Evolutionary conservation across 2,329 filamentous ascomycete species (phyloP).

Genomic region (Penicillium sp.): DNA sequence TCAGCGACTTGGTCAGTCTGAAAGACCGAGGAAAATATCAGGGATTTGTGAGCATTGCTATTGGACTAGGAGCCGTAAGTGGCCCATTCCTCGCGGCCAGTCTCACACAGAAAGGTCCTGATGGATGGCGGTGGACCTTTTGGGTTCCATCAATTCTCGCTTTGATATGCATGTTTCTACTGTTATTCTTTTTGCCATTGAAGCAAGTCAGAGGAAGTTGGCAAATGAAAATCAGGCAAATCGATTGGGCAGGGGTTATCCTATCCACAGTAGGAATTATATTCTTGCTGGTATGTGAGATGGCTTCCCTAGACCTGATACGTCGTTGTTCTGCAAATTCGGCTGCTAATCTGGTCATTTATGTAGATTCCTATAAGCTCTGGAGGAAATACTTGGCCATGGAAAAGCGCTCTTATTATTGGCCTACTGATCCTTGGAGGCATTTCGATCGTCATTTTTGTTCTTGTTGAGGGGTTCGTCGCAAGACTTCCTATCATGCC

Average conservation of each 20-base stretch:
- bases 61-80: conserved; percentile 4
- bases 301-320: not conserved
- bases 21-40: conserved; percentile 13
- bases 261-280: conserved; percentile 5
- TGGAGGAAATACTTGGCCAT: conserved; percentile 8
- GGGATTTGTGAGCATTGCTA: conserved; percentile 9
- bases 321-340: not conserved
- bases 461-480: not conserved
- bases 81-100: conserved; percentile 9
- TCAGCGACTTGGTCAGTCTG: conserved; percentile 12
- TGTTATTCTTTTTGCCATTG: conserved; percentile 5
- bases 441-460: not conserved
- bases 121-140: conserved; percentile 12
- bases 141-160: conserved; percentile 13
- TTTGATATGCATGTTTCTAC: not conserved
- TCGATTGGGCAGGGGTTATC: conserved; percentile 10
- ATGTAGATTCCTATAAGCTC: conserved; percentile 11
- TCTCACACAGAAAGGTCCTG: not conserved
- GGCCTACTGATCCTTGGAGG: conserved; percentile 3
- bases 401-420: conserved; percentile 7
- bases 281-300: conserved; percentile 7
- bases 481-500: conserved; percentile 10
- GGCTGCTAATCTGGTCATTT: not conserved
- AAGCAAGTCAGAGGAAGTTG: conserved; percentile 6
- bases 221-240: conserved; percentile 5